Conservation (phyloP, 768 basidiomycete species). For the Termitomyces sp. region DNA sequence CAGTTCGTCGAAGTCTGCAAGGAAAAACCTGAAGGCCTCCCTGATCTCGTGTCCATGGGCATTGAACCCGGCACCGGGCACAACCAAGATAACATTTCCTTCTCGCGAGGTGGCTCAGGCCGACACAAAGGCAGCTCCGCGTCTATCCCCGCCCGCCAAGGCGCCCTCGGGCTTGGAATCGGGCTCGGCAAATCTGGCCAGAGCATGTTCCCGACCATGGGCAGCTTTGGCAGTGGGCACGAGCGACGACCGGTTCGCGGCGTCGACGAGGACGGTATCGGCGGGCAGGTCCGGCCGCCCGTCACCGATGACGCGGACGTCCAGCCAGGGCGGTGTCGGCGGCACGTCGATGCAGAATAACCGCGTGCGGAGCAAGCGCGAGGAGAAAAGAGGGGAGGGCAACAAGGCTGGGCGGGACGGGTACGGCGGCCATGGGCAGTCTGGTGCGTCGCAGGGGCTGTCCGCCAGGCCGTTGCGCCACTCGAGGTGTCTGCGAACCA, state of each 20-base stretch:
- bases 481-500: constrained; percentile 74
- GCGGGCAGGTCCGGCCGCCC: constrained; percentile 43
- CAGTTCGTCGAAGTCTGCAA: constrained; percentile 95
- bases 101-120: constrained; percentile 62
- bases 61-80: constrained; percentile 65
- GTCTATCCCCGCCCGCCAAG: constrained; percentile 41
- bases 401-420: constrained; percentile 37
- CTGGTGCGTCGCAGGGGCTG: constrained; percentile 19
- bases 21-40: constrained; percentile 90
- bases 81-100: constrained; percentile 31
- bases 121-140: constrained; percentile 45
- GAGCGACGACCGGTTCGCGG: constrained; percentile 65
- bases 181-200: constrained; percentile 42
- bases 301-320: constrained; percentile 60
- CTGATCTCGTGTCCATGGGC: constrained; percentile 86
- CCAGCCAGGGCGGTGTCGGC: constrained; percentile 58
- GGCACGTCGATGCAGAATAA: constrained; percentile 46
- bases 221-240: constrained; percentile 53
- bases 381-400: constrained; percentile 64
- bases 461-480: constrained; percentile 64
- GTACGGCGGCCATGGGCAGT: constrained; percentile 24
- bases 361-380: constrained; percentile 77
- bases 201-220: constrained; percentile 48
- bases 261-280: constrained; percentile 48
- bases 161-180: constrained; percentile 38